Evolutionary conservation across 768 basidiomycete genomes (phyloP), one percentile per base, ranked within the genome.

Genomic region (Lyophyllum atratum): DNA sequence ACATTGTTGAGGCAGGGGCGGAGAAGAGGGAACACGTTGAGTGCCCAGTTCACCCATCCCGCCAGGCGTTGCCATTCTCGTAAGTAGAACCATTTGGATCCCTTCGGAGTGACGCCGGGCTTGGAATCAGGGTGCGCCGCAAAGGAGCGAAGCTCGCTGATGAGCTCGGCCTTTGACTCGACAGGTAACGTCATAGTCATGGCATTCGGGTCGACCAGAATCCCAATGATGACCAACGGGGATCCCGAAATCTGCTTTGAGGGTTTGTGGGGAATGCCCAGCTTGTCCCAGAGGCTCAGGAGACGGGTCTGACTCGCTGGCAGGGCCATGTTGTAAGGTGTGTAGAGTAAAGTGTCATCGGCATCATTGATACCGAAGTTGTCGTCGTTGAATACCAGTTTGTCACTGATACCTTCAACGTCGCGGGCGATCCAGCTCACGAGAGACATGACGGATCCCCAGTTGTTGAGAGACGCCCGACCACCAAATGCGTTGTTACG

Each of bases 231-330:
- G 3, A 61, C 58, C 3, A 80, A 66, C 0, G 31, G 9, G 0
- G 33, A 59, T 6, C 53, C 44, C 3, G 7, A 25, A 2, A 47
- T 6, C 21, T 54, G 53, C 17, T 54, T 54, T 3, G 34, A 37
- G 3, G 34, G 34, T 15, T 37, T 37, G 34, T 37, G 34, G 12
- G 34, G 34, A 15, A 37, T 19, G 5, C 24, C 31, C 22, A 19
- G 7, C 14, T 14, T 46, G 10, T 81, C 78, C 72, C 74, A 79
- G 0, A 80, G 68, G 0, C 21, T 26, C 0, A 82, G 70, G 1
- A 80, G 66, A 2, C 33, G 19, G 4, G 54, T 65, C 60, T 80
- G 79, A 9, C 65, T 63, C 0, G 49, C 5, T 0, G 78, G 78
- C 17, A 71, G 54, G 14, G 25, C 26, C 0, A 0, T 0, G 14